Evolutionary conservation across 2,329 filamentous ascomycete genomes (phyloP).

Genomic region (Leptosphaerulina australis): DNA sequence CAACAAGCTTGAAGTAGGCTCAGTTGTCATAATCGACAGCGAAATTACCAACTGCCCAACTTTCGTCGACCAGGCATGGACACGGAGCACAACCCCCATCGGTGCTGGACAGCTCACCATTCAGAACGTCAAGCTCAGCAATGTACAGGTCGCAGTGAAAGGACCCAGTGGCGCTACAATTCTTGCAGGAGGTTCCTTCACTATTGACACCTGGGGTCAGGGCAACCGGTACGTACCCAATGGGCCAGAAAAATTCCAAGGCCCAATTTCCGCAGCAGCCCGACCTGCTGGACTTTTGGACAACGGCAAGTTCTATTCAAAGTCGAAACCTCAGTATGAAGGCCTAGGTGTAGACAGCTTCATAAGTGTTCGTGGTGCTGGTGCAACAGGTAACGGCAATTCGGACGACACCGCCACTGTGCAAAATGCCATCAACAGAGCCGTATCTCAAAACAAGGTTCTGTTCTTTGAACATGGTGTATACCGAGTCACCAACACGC

Average conservation of each 20-base stretch:
- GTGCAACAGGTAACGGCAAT: conserved; percentile 78
- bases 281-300: conserved; percentile 57
- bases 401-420: conserved; percentile 82
- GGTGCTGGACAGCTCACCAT: conserved; percentile 60
- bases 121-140: conserved; percentile 58
- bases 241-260: conserved; percentile 56
- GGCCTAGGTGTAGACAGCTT: conserved; percentile 66
- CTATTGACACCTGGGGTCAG: conserved; percentile 46
- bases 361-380: conserved; percentile 54
- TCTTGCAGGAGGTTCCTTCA: conserved; percentile 42
- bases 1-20: conserved; percentile 55
- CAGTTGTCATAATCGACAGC: conserved; percentile 64
- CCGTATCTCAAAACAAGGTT: conserved; percentile 60
- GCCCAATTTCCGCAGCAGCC: conserved; percentile 52
- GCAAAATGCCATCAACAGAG: conserved; percentile 73
- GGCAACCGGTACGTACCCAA: conserved; percentile 45
- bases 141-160: conserved; percentile 43
- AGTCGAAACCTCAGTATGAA: conserved; percentile 59
- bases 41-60: conserved; percentile 57
- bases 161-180: conserved; percentile 36
- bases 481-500: conserved; percentile 63
- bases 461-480: conserved; percentile 66
- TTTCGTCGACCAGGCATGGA: conserved; percentile 57
- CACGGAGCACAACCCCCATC: conserved; percentile 46
- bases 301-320: conserved; percentile 56